Base-by-base conservation (phyloP, 768 basidiomycete species). In the Xanthoconium stramineum region DNA sequence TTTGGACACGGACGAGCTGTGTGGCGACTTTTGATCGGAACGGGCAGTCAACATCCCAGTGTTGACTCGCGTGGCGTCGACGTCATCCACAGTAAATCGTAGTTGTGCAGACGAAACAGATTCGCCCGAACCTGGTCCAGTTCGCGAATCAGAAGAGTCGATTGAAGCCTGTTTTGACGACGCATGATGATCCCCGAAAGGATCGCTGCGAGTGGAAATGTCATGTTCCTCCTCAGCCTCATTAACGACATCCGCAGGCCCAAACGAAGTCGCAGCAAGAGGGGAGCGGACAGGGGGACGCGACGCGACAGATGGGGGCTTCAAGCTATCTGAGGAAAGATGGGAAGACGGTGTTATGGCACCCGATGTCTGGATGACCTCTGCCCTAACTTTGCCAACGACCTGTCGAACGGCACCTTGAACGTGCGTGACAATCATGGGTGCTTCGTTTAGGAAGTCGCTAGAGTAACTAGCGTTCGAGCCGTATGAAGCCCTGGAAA, bases 371-470 rank as follows among this genome's bases (percentile, higher is more conserved):
- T 79, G 85, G 58, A 93, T 83, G 35, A 92, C 85, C 67, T 89
- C 88, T 32, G 91, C 88, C 71, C 86, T 89, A 47, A 85, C 85
- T 37, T 89, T 83, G 35, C 88, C 88, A 40, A 89, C 72, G 8
- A 91, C 86, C 62, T 89, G 86, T 47, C 87, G 79, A 63, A 89
- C 81, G 46, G 79, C 75, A 78, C 67, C 64, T 56, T 82, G 85
- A 29, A 76, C 78, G 30, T 88, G 83, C 0, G 88, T 89, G 59
- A 92, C 82, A 62, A 92, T 92, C 75, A 87, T 85, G 24, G 90
- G 89, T 1, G 88, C 84, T 68, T 92, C 90, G 63, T 85, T 84
- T 57, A 91, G 74, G 73, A 92, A 80, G 62, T 91, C 90, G 64
- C 88, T 91, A 15, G 86, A 79, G 66, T 80, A 89, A 65, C 86